Base-by-base conservation (phyloP, 345 rosid species). In the Cardamine resedifolia region DNA sequence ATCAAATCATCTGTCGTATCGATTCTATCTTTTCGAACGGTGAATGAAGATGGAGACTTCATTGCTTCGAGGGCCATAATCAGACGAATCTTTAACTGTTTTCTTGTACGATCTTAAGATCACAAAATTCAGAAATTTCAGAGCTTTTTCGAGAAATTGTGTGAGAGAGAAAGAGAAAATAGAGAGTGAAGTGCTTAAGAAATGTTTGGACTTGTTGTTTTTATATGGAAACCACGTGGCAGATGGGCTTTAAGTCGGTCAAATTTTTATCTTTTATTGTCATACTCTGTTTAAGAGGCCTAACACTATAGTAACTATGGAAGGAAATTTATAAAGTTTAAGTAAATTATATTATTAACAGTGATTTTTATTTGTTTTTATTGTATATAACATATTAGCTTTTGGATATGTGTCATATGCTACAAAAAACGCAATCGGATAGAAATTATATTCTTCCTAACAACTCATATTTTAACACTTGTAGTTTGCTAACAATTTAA, bases 21-120 rank as follows among this genome's bases (percentile, higher is more conserved):
- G 53, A 34, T 61, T 45, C 60, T 70, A 5, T 58, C 47, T 63
- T 67, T 56, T 12, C 34, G 41, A 30, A 50, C 31, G 3, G 77
- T 68, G 61, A 55, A 74, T 0, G 68, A 24, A 24, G 76, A 23
- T 33, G 83, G 86, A 16, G 92, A 83, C 47, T 81, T 88, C 30
- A 88, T 71, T 44, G 97, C 92, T 63, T 90, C 85, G 11, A 90
- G 88, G 12, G 95, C 95, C 97, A 90, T 90, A 3, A 7, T 11
- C 56, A 27, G 21, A 65, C 4, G 53, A 49, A 49, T 26, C 44
- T 28, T 18, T 15, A 30, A 30, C 7, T 23, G 39, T 41, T 39
- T 66, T 31, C 30, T 56, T 70, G 36, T 27, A 43, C 16, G 68
- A 9, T 41, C 49, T 20, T n/a, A 2, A 31, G 53, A 43, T 20